Conservation (phyloP, 305 asterid genomes). For the Petunia hybrid region DNA sequence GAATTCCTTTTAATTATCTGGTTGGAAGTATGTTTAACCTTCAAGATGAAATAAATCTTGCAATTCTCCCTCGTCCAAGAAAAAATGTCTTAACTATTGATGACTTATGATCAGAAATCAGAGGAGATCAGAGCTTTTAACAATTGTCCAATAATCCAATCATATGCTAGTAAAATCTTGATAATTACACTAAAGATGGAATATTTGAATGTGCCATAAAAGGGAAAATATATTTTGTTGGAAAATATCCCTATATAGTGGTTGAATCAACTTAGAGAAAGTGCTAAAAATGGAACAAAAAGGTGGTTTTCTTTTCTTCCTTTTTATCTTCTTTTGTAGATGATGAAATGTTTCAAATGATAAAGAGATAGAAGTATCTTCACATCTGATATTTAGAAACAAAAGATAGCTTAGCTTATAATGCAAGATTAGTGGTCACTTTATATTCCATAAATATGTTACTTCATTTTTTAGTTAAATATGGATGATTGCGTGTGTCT, state of each 20-base stretch:
- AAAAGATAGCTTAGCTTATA: constrained; percentile 18
- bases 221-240: constrained; percentile 35
- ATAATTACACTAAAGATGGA: constrained; percentile 33
- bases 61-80: background rate
- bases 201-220: constrained; percentile 41
- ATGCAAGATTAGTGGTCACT: constrained; percentile 24
- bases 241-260: constrained; percentile 26
- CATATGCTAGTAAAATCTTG: constrained; percentile 32
- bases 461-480: background rate
- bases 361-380: constrained; percentile 51
- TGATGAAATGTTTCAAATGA: constrained; percentile 57
- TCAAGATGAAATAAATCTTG: background rate
- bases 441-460: constrained; percentile 2
- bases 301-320: constrained; percentile 32
- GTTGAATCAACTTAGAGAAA: constrained; percentile 32
- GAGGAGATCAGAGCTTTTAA: background rate
- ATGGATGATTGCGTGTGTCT: background rate
- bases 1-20: background rate
- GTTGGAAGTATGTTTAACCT: constrained; percentile 4
- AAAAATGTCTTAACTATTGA: background rate
- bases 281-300: constrained; percentile 21
- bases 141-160: background rate
- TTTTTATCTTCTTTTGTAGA: background rate
- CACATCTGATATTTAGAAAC: background rate
- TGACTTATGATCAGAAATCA: background rate